A percentile compares a stretch with the other conserved stretches of the same genome.
Evolutionary conservation across 495 filamentous ascomycete species (phyloP).

Genomic region (Elasticomyces elasticus): DNA sequence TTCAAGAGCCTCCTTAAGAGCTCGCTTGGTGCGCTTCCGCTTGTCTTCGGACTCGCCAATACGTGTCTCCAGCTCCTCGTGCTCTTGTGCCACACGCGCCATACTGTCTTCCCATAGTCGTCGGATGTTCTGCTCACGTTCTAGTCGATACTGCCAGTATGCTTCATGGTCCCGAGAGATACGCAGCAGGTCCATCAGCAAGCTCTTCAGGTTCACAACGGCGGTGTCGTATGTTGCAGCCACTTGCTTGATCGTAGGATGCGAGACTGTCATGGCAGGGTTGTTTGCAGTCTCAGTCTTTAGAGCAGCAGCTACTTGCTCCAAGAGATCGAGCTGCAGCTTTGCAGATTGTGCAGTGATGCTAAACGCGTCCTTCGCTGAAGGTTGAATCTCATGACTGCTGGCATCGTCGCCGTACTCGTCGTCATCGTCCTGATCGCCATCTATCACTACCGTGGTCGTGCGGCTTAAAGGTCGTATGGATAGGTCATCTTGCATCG

Average conservation of each 20-base stretch:
- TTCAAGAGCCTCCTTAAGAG: constrained; percentile 76
- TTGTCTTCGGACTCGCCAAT: constrained; percentile 87
- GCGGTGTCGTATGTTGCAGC: constrained; percentile 82
- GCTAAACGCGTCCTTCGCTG: constrained; percentile 81
- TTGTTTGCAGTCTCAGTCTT: constrained; percentile 60
- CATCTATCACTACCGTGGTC: constrained; percentile 37
- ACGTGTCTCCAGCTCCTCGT: constrained; percentile 76
- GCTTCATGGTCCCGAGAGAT: constrained; percentile 89
- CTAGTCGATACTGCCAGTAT: constrained; percentile 92
- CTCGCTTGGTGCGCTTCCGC: constrained; percentile 78
- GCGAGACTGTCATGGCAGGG: constrained; percentile 57
- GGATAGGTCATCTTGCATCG: constrained; percentile 43
- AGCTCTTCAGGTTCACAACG: constrained; percentile 72
- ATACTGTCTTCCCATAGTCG: constrained; percentile 99
- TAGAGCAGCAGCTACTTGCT: constrained; percentile 71
- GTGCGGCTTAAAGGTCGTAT: constrained; percentile 21
- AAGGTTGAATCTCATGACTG: constrained; percentile 57
- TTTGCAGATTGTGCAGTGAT: constrained; percentile 93
- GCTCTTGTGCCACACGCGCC: constrained; percentile 83
- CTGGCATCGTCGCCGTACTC: constrained; percentile 77
- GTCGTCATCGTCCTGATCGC: constrained; percentile 58
- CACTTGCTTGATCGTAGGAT: constrained; percentile 66
- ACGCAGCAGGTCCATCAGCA: constrained; percentile 77
- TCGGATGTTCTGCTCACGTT: constrained; percentile 76
- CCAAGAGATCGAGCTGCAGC: constrained; percentile 80